Percentiles rank a stretch among this genome's conserved stretches.
Conservation (phyloP, 2,329 filamentous ascomycete genomes). For the Microdochium trichocladiopsis region DNA sequence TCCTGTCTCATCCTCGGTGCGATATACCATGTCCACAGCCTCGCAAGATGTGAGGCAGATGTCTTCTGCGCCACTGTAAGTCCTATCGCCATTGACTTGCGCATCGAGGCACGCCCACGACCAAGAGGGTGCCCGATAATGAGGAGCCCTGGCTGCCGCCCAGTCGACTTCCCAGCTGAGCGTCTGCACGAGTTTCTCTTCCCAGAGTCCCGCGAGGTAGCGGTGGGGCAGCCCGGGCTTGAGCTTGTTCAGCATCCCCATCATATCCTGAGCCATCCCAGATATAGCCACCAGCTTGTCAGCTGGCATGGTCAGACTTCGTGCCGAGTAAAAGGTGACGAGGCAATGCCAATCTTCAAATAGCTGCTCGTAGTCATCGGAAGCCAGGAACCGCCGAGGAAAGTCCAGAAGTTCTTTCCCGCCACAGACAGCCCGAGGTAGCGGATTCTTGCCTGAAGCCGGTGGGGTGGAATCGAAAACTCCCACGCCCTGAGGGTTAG, state of each 20-base stretch:
- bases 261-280: constrained; percentile 9
- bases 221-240: background rate
- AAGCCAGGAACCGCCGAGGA: background rate
- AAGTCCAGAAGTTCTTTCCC: background rate
- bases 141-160: background rate
- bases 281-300: constrained; percentile 12
- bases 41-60: background rate
- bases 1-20: too few species aligned
- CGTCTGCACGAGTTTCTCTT: constrained; percentile 3
- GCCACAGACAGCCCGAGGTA: too few species aligned
- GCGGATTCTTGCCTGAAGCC: too few species aligned
- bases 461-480: too few species aligned
- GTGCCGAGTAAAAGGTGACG: constrained; percentile 4
- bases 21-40: too few species aligned
- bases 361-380: constrained; percentile 2
- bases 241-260: background rate
- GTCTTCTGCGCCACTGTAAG: background rate
- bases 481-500: too few species aligned
- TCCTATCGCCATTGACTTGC: background rate
- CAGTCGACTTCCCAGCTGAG: constrained; percentile 5
- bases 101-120: constrained; percentile 12
- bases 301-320: constrained; percentile 5
- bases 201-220: constrained; percentile 10
- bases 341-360: background rate
- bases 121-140: constrained; percentile 12